Percentiles rank a stretch among this genome's conserved stretches.
Conservation (phyloP, 1,139 yeast species). For the Hansenula sp. region DNA sequence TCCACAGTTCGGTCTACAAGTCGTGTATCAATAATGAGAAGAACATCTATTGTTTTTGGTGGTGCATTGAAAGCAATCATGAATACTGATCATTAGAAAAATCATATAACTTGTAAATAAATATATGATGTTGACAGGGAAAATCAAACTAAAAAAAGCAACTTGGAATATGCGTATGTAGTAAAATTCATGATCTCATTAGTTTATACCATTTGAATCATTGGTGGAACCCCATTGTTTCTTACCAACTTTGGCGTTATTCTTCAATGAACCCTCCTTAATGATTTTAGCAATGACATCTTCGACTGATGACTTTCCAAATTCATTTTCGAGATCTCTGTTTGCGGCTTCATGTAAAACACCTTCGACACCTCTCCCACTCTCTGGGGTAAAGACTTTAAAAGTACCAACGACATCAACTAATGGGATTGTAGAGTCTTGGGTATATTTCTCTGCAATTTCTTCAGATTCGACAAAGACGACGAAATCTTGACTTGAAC, state of each 20-base stretch:
- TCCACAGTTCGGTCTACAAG: not conserved
- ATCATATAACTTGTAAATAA: not conserved
- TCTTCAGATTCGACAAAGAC: constrained; percentile 57
- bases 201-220: constrained; percentile 15
- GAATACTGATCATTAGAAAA: constrained; percentile 2
- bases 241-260: constrained; percentile 19
- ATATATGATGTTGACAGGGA: not conserved
- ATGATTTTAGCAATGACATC: constrained; percentile 52
- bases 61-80: constrained; percentile 16
- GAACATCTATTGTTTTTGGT: constrained; percentile 16
- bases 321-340: constrained; percentile 57
- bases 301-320: constrained; percentile 48
- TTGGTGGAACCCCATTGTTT: constrained; percentile 23
- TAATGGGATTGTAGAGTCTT: constrained; percentile 53
- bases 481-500: constrained; percentile 57
- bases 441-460: constrained; percentile 42
- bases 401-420: constrained; percentile 61
- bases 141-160: too few species aligned
- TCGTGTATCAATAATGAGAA: constrained; percentile 14
- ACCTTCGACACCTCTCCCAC: constrained; percentile 67
- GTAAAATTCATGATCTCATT: too few species aligned
- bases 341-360: constrained; percentile 70
- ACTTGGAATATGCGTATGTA: too few species aligned
- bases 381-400: constrained; percentile 55
- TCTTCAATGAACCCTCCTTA: constrained; percentile 48